Evolutionary conservation across 75 land plant species (phyloP), one percentile per base, ranked within the genome.

Genomic region (Larix kaempferi): DNA sequence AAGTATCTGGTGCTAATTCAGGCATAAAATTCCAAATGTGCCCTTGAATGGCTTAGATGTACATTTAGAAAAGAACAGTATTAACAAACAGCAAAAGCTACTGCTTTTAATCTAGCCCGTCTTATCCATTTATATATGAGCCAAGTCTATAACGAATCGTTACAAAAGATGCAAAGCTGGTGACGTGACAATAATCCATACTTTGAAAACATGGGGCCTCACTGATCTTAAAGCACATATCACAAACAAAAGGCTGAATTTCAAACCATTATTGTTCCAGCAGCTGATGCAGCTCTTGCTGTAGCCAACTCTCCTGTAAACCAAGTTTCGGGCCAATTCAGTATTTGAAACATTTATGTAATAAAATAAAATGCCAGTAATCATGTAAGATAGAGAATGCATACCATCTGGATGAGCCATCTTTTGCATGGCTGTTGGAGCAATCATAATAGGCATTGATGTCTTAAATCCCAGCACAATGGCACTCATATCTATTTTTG

Each of bases 401-500:
- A 69, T 76, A 95, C 98, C 98, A 73, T 93, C 98, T 73, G 98
- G 98, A 74, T 95, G 98, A 59, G 98, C 98, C 98, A 95, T 95
- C 80, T 91, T 86, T 79, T 91, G 96, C 88, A 95, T 84, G 26
- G 98, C 96, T 29, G 98, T 91, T 14, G 98, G 96, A 65, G 98
- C 96, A 77, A 95, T 77, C 98, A 95, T 93, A 71, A 95, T 93
- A 27, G 98, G 96, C 98, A 93, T 95, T 44, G 98, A 90, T 67
- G 93, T 93, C 78, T 93, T 93, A 85, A 80, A 93, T 19, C 98
- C 98, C 88, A 95, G 76, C 0, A 93, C 85, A 64, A 89, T 91
- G 65, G 94, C 88, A 15, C 87, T 78, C 59, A 86, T 78, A 81
- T 95, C 96, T 17, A 95, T 93, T 61, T 79, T 85, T 49, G 86